Evolutionary conservation across 139 green algal genomes (phyloP), one percentile per base, ranked within the genome.

Genomic region (Chlorella sorokiniana): DNA sequence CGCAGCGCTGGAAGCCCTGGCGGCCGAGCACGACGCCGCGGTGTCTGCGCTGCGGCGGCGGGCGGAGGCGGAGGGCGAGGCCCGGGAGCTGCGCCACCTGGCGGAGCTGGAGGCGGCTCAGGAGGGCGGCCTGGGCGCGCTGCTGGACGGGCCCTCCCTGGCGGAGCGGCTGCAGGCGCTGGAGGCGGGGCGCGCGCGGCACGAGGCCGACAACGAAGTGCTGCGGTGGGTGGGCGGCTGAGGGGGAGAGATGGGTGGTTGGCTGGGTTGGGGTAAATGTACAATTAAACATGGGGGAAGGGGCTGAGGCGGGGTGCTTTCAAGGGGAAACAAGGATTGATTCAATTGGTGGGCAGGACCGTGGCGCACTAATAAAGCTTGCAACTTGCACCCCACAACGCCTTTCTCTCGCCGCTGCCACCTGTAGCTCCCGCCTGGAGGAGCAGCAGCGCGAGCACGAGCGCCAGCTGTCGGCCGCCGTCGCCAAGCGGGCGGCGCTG

Each of bases 31-130:
- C 25, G 79, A 79, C 54, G 3, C 44, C 31, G 31, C 73, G 79
- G 64, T 84, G 40, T 11, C 52, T 33, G 22, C 1, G 38, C 38
- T 35, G 69, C 52, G 79, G 37, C 41, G n/a, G 40, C 38, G 27
- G 69, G 35, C 48, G 18, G 79, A 78, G 69, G 52, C 56, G 5
- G 8, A 68, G 10, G 14, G 42, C 5, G 68, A 84, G 40, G 31
- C 38, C 1, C 23, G 14, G 0, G 79, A 84, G 79, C 79, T 84
- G 54, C 40, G 38, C 31, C 69, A 84, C 79, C 54, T 84, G n/a
- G 56, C 62, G 41, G 79, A 84, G 54, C 68, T 84, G 40, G 79
- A 84, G 52, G 67, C 65, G 1, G 67, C 78, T 37, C 65, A 78
- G 67, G 78, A 77, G 11, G 51, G 51, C 14, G 18, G 38, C 33